These are phyloP conservation scores for Leishmania major DNA, from an alignment of 208 protist genomes.

Conservation along the genomic window DNA sequence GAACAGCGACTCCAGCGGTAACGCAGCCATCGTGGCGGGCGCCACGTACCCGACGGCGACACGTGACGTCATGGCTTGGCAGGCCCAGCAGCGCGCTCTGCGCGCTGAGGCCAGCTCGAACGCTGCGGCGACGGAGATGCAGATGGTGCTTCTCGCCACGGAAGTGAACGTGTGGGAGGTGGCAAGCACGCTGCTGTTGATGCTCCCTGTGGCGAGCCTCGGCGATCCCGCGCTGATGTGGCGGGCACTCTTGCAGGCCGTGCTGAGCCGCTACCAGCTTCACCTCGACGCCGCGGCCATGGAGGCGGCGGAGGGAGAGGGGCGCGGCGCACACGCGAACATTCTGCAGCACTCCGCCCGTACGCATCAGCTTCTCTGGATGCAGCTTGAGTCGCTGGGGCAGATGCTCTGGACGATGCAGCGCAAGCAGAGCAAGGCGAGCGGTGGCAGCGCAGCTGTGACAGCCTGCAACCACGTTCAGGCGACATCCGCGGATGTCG, in stretches of 20 bases:
- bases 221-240: conserved; percentile 60
- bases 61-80: conserved; percentile 37
- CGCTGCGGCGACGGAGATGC: conserved; percentile 53
- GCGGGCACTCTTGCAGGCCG: conserved; percentile 50
- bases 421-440: conserved; percentile 62
- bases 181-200: conserved; percentile 69
- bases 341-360: conserved; percentile 40
- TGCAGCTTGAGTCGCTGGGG: conserved; percentile 70
- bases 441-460: conserved; percentile 12
- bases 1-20: not conserved
- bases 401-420: conserved; percentile 82
- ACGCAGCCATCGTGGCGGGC: not conserved
- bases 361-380: conserved; percentile 57
- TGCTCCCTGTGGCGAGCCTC: conserved; percentile 60
- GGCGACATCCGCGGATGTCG: conserved; percentile 53
- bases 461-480: conserved; percentile 41
- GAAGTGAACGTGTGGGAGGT: conserved; percentile 76
- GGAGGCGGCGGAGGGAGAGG: not conserved
- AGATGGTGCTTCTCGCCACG: conserved; percentile 64
- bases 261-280: conserved; percentile 43
- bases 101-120: conserved; percentile 38
- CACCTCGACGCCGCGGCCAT: conserved; percentile 34
- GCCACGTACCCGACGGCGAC: not conserved
- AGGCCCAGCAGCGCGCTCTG: conserved; percentile 44
- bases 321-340: not conserved